phyloP scores from a whole-genome alignment of 768 basidiomycete species.

The Calocybe cyanea region DNA sequence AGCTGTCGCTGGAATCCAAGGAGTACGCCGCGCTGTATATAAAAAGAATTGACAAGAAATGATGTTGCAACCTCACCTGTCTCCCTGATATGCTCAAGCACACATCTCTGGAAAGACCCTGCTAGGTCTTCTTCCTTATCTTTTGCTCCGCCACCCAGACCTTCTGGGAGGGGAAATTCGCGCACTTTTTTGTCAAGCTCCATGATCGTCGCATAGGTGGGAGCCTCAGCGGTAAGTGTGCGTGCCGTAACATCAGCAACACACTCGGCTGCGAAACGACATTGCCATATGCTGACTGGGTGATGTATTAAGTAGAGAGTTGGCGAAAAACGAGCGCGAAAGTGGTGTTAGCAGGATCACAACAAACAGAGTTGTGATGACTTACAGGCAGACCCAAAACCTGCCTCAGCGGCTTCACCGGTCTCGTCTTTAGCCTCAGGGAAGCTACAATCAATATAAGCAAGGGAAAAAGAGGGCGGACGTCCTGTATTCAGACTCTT shows the following conservation, averaged over 20 bases:
- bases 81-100: conserved; percentile 46
- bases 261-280: conserved; percentile 61
- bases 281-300: conserved; percentile 60
- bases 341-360: no score
- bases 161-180: conserved; percentile 39
- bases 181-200: conserved; percentile 66
- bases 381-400: conserved; percentile 32
- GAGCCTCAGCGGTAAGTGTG: conserved; percentile 61
- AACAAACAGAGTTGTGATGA: background rate
- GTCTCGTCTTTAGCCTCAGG: conserved; percentile 37
- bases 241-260: conserved; percentile 60
- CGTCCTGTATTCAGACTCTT: conserved; percentile 72
- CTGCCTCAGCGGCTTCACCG: conserved; percentile 22
- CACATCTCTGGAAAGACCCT: conserved; percentile 40
- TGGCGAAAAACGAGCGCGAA: no score
- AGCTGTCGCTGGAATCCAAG: no score
- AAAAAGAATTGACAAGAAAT: no score
- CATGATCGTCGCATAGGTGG: conserved; percentile 61
- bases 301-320: no score
- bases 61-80: conserved; percentile 27
- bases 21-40: no score
- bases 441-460: conserved; percentile 64
- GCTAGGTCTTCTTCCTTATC: conserved; percentile 25
- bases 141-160: background rate
- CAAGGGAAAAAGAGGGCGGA: conserved; percentile 62